A percentile compares a stretch with the other conserved stretches of the same genome.
These are phyloP conservation scores for Suhomyces taliae DNA, from an alignment of 1,139 yeast species.

Conservation along the genomic window DNA sequence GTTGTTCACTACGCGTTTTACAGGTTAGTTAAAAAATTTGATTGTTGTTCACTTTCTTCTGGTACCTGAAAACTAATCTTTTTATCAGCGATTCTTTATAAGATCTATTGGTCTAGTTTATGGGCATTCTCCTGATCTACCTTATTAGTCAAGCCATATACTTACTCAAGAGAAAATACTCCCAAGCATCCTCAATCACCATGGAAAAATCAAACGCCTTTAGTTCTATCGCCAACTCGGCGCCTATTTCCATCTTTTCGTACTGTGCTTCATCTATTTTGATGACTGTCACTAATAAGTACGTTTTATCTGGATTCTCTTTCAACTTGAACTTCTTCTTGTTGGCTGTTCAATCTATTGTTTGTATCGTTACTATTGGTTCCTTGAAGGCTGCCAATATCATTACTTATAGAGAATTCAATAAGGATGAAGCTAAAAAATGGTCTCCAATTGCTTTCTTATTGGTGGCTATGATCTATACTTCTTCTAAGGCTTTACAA, in stretches of 20 bases:
- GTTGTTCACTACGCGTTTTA: background rate
- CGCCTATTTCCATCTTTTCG: slow-evolving; percentile 78
- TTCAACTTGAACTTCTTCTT: slow-evolving; percentile 92
- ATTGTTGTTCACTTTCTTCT: slow-evolving; percentile 8
- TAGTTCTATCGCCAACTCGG: slow-evolving; percentile 65
- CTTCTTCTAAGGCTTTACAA: slow-evolving; percentile 93
- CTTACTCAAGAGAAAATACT: slow-evolving; percentile 26
- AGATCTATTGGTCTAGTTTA: slow-evolving; percentile 18
- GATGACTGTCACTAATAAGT: slow-evolving; percentile 98
- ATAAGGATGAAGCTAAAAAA: slow-evolving; percentile 85
- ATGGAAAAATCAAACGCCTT: slow-evolving; percentile 40
- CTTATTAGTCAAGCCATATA: slow-evolving; percentile 39
- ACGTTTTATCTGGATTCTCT: slow-evolving; percentile 75
- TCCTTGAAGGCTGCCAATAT: slow-evolving; percentile 69
- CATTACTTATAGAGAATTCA: slow-evolving; percentile 84
- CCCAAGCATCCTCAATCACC: background rate
- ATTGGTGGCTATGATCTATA: slow-evolving; percentile 92
- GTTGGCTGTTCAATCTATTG: slow-evolving; percentile 76
- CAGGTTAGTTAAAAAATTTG: slow-evolving; percentile 7
- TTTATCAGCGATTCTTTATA: slow-evolving; percentile 1
- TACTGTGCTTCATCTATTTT: slow-evolving; percentile 92
- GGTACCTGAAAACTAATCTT: background rate
- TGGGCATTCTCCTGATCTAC: slow-evolving; percentile 47
- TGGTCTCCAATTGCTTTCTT: slow-evolving; percentile 93
- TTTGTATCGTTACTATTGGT: slow-evolving; percentile 74